These are phyloP conservation scores for Clonostachys chloroleuca DNA, from an alignment of 2,329 filamentous ascomycete genomes.

Conservation along the genomic window DNA sequence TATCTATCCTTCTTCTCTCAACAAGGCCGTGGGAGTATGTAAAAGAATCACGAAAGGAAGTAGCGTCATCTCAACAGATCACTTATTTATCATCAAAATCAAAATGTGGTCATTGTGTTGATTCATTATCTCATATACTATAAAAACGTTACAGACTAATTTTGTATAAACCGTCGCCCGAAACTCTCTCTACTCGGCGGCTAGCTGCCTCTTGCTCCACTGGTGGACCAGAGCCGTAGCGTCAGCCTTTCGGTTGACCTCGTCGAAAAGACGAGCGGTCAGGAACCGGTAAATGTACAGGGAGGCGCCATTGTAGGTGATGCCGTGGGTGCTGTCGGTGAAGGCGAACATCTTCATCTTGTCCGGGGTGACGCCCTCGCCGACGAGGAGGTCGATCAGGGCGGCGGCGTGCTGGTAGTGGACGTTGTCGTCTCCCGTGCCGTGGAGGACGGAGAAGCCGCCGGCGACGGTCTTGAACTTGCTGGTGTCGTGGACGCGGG, in stretches of 20 bases:
- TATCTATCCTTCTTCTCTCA: too few species aligned
- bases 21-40: too few species aligned
- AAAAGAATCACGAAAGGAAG: too few species aligned
- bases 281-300: slow-evolving; percentile 59
- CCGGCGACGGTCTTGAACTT: slow-evolving; percentile 62
- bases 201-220: slow-evolving; percentile 16
- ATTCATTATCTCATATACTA: too few species aligned
- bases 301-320: slow-evolving; percentile 50
- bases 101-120: too few species aligned
- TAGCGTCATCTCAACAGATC: too few species aligned
- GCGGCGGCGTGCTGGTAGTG: slow-evolving; percentile 65
- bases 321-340: slow-evolving; percentile 61
- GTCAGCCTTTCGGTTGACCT: slow-evolving; percentile 49
- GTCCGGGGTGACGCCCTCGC: slow-evolving; percentile 50
- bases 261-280: slow-evolving; percentile 54
- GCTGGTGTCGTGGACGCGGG: slow-evolving; percentile 49
- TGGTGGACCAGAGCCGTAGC: slow-evolving; percentile 19
- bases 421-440: slow-evolving; percentile 67
- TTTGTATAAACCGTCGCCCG: too few species aligned
- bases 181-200: not conserved
- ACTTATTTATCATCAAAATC: too few species aligned
- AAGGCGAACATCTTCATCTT: slow-evolving; percentile 62
- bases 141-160: too few species aligned
- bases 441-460: slow-evolving; percentile 59
- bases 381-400: slow-evolving; percentile 57